A percentile compares a stretch with the other conserved stretches of the same genome.
These are phyloP conservation scores for Mycena sanguinolenta DNA, from an alignment of 768 basidiomycete species.

Conservation along the genomic window DNA sequence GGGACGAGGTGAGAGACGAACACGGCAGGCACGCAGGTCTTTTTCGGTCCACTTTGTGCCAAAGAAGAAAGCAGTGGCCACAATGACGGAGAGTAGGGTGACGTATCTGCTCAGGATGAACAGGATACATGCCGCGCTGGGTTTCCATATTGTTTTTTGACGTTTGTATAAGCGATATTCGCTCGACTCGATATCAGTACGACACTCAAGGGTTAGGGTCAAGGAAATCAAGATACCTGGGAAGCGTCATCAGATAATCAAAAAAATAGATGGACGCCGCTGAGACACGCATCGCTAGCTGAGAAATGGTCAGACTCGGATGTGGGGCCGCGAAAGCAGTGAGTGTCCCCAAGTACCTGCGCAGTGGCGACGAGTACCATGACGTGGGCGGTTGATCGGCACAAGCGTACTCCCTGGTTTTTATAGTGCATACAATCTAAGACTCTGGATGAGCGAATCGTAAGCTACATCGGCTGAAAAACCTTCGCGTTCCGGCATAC, in stretches of 20 bases:
- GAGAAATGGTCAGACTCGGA: neutral
- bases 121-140: slow-evolving; percentile 4
- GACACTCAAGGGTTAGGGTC: too few species aligned
- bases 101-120: slow-evolving; percentile 6
- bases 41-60: slow-evolving; percentile 4
- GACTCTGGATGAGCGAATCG: too few species aligned
- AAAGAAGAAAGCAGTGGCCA: slow-evolving; percentile 19
- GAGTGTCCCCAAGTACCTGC: neutral
- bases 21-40: slow-evolving; percentile 16
- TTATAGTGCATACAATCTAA: too few species aligned
- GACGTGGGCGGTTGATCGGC: too few species aligned
- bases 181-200: neutral
- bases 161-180: slow-evolving; percentile 14
- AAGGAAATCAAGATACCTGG: slow-evolving; percentile 8
- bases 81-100: neutral
- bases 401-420: too few species aligned
- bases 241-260: slow-evolving; percentile 11
- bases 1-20: neutral
- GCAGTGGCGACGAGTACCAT: neutral
- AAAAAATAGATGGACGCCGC: slow-evolving; percentile 4
- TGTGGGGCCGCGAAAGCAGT: neutral
- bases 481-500: too few species aligned
- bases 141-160: slow-evolving; percentile 12
- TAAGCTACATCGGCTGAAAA: too few species aligned
- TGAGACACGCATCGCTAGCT: neutral